Evolutionary conservation across 495 filamentous ascomycete genomes (phyloP), one percentile per base, ranked within the genome.

Genomic region (Elaphomyces granulatus): DNA sequence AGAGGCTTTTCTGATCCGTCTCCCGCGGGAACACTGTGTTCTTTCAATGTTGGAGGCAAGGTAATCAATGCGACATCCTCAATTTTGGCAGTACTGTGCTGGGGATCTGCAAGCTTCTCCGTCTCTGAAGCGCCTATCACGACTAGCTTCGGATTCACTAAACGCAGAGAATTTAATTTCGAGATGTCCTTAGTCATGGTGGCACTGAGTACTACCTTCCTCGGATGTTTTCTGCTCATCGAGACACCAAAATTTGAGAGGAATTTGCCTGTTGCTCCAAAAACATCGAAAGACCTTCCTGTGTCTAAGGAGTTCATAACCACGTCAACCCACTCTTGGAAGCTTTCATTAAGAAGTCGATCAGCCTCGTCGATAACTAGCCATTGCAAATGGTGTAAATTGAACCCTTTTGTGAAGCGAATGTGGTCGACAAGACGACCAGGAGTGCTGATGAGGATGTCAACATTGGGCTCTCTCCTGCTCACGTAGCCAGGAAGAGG

Each of bases 361-460:
- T 96, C 90, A 0, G 87, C 90, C 61, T 98, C 90, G 51, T 98
- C 90, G 20, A 96, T 81, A 15, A 93, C 74, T 15, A 88, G 67
- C 86, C 85, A 96, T 45, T 78, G 71, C 4, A 90, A 67, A 57
- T 79, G 70, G 23, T 78, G 67, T 36, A 87, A 64, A 2, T 67
- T 74, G 50, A 94, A 93, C 2, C 88, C 83, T 8, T 74, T 72
- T 2, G 90, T 94, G 44, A 77, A 72, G 40, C 77, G 75, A 40
- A 95, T 67, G 60, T 98, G 84, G 51, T 96, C 87, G 17, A 98
- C 85, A 7, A 98, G 68, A 33, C 90, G 72, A 42, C 92, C 90
- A 0, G 90, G 90, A 0, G 90, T 98, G 52, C 80, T 87, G 26
- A 98, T 83, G 9, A 98, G 73, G 40, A 98, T 73, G 51, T 95